phyloP scores from a whole-genome alignment of 805 yeast species.

The Candida maesae region DNA sequence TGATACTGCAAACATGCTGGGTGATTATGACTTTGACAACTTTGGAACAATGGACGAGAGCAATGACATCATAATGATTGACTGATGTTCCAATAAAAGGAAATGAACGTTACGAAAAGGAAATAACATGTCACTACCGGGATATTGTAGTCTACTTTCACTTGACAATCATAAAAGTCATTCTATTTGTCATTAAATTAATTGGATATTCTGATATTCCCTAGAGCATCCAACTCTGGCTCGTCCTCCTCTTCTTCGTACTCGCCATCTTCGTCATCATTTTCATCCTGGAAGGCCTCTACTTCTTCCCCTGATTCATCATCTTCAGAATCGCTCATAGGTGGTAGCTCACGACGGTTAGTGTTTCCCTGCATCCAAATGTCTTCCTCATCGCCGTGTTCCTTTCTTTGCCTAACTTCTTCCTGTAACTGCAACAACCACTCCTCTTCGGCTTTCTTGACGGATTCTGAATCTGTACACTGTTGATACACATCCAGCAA shows the following conservation, averaged over 20 bases:
- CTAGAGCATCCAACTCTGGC: slow-evolving; percentile 21
- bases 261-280: slow-evolving; percentile 24
- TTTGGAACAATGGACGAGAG: slow-evolving; percentile 17
- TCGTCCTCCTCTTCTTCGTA: slow-evolving; percentile 18
- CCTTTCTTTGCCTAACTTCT: slow-evolving; percentile 62
- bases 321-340: slow-evolving; percentile 26
- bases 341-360: slow-evolving; percentile 41
- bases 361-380: slow-evolving; percentile 79
- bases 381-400: slow-evolving; percentile 50
- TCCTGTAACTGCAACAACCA: slow-evolving; percentile 69
- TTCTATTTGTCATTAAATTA: neutral
- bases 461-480: slow-evolving; percentile 79
- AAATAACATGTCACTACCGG: no score
- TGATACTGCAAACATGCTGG: slow-evolving; percentile 13
- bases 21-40: slow-evolving; percentile 18
- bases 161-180: neutral
- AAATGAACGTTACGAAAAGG: no score
- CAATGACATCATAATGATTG: slow-evolving; percentile 18
- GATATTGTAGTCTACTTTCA: neutral
- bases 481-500: slow-evolving; percentile 66
- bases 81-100: no score
- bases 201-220: slow-evolving; percentile 16
- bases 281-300: no score
- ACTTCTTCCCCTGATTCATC: slow-evolving; percentile 22
- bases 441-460: slow-evolving; percentile 64